These are phyloP conservation scores for Lactarius quietus DNA, from an alignment of 768 basidiomycete genomes.

Conservation along the genomic window DNA sequence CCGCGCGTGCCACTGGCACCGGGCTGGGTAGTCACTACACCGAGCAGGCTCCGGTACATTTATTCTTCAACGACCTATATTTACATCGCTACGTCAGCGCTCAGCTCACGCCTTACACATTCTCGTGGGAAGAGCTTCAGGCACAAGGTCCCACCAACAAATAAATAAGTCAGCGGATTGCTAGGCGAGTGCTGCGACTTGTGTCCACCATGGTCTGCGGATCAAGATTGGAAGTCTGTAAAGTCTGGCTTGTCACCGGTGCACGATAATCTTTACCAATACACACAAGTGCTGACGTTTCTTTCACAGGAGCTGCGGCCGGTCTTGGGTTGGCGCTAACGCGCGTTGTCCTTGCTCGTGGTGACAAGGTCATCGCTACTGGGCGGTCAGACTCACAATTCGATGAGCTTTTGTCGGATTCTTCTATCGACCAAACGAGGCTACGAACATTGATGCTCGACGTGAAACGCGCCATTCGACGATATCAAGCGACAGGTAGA, in stretches of 20 bases:
- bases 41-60: too few relatives aligned
- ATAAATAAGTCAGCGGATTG: neutral
- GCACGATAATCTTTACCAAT: neutral
- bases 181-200: neutral
- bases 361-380: conserved; percentile 16
- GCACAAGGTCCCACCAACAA: neutral
- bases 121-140: neutral
- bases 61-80: too few relatives aligned
- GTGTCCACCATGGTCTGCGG: neutral
- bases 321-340: conserved; percentile 20
- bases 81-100: too few relatives aligned
- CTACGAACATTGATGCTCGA: conserved; percentile 12
- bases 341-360: conserved; percentile 12
- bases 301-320: conserved; percentile 8
- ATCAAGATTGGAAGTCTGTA: neutral
- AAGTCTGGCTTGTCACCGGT: conserved; percentile 23
- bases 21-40: too few relatives aligned
- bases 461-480: conserved; percentile 5
- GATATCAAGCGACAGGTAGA: conserved; percentile 16
- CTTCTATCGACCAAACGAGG: conserved; percentile 7
- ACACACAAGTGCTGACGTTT: neutral
- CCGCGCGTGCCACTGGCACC: too few relatives aligned
- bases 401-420: neutral
- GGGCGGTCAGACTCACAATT: conserved; percentile 11
- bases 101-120: neutral